Evolutionary conservation across 176 grass and related monocot species (phyloP).

Genomic region (Melocanna baccifera): DNA sequence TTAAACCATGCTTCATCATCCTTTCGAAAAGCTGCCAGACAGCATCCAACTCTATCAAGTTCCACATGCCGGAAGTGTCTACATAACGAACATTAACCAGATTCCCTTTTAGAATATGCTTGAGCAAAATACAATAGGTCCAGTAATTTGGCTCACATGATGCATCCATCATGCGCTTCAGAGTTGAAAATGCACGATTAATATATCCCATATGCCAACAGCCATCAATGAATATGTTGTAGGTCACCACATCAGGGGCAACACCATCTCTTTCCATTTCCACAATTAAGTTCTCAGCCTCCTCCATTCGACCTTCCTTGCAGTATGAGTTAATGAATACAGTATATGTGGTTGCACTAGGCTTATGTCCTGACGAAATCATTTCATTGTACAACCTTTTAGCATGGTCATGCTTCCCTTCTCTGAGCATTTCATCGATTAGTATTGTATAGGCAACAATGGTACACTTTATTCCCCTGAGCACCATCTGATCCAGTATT

Average conservation of each 20-base stretch:
- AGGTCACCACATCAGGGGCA: conserved; percentile 62
- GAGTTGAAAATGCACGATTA: conserved; percentile 56
- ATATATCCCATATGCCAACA: conserved; percentile 61
- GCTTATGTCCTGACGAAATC: conserved; percentile 55
- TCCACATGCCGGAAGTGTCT: conserved; percentile 56
- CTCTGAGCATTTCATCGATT: conserved; percentile 76
- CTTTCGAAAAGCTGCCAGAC: conserved; percentile 58
- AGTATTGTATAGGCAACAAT: conserved; percentile 72
- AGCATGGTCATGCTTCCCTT: conserved; percentile 62
- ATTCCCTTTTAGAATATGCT: conserved; percentile 53
- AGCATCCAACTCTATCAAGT: conserved; percentile 50
- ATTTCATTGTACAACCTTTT: conserved; percentile 63
- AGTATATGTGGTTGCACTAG: conserved; percentile 69
- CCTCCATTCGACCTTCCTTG: conserved; percentile 55
- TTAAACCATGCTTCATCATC: conserved; percentile 61
- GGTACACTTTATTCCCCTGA: conserved; percentile 55
- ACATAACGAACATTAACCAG: conserved; percentile 33
- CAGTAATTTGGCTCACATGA: conserved; percentile 68
- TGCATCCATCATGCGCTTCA: conserved; percentile 71
- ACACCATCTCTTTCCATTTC: conserved; percentile 71
- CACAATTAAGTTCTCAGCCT: conserved; percentile 55
- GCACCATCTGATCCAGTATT: conserved; percentile 68
- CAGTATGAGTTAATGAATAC: conserved; percentile 70
- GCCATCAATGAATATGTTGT: conserved; percentile 66
- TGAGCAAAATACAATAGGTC: conserved; percentile 74